Percentiles rank a stretch among this genome's conserved stretches.
These are phyloP conservation scores for Xerocomus brunneocitrinus DNA, from an alignment of 768 basidiomycete species.

Conservation along the genomic window DNA sequence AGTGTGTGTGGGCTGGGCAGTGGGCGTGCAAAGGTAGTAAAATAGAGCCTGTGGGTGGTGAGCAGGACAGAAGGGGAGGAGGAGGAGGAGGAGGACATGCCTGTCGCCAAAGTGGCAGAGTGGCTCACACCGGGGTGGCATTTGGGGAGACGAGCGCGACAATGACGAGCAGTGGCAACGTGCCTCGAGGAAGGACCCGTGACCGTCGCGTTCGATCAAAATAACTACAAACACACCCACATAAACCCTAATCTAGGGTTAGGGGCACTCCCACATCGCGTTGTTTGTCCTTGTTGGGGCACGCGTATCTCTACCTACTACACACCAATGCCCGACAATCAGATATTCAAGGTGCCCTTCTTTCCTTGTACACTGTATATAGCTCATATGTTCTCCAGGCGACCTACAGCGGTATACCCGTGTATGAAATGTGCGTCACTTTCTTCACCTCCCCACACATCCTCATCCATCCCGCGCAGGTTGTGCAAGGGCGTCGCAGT, in stretches of 20 bases:
- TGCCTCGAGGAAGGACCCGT: conserved; percentile 32
- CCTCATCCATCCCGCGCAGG: conserved; percentile 52
- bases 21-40: conserved; percentile 83
- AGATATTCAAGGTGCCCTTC: conserved; percentile 78
- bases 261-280: conserved; percentile 17
- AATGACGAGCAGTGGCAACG: conserved; percentile 25
- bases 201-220: conserved; percentile 32
- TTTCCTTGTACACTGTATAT: background rate
- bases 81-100: conserved; percentile 32
- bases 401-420: conserved; percentile 89
- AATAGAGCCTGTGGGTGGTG: conserved; percentile 65
- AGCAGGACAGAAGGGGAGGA: background rate
- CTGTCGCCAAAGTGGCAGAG: conserved; percentile 77
- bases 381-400: conserved; percentile 47
- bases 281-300: conserved; percentile 40
- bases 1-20: conserved; percentile 60
- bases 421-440: conserved; percentile 78
- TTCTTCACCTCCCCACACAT: conserved; percentile 33
- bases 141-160: conserved; percentile 23
- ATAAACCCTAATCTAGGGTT: conserved; percentile 24
- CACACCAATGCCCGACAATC: conserved; percentile 64
- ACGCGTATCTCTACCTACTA: conserved; percentile 28
- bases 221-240: conserved; percentile 18
- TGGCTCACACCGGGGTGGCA: conserved; percentile 61
- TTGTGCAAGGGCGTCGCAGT: conserved; percentile 95